Conservation (phyloP, 495 filamentous ascomycete species). For the Filosporella fistucella region DNA sequence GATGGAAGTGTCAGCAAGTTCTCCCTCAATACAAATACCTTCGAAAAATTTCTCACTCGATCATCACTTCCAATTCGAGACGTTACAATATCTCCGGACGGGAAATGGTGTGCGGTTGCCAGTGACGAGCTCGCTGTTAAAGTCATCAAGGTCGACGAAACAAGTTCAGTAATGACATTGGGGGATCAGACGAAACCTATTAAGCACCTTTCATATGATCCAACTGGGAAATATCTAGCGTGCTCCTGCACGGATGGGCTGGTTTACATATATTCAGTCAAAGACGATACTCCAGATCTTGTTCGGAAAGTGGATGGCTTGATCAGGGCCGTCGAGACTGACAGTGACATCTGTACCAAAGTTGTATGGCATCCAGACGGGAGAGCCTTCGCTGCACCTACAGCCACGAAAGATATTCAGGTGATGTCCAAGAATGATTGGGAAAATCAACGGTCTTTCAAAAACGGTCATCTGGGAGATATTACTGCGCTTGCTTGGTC, state of each 20-base stretch:
- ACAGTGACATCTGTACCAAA: constrained; percentile 70
- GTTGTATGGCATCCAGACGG: constrained; percentile 94
- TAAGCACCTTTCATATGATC: constrained; percentile 88
- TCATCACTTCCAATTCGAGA: constrained; percentile 81
- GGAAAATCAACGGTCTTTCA: constrained; percentile 74
- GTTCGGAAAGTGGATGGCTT: constrained; percentile 80
- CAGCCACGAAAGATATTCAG: constrained; percentile 78
- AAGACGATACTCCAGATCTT: constrained; percentile 73
- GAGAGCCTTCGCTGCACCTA: constrained; percentile 81
- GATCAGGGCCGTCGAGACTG: constrained; percentile 71
- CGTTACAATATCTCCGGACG: constrained; percentile 76
- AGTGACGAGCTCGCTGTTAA: constrained; percentile 94
- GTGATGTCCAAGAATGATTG: constrained; percentile 82
- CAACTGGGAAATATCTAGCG: constrained; percentile 68
- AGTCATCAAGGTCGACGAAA: constrained; percentile 77
- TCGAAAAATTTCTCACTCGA: constrained; percentile 76
- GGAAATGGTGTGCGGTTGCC: constrained; percentile 87
- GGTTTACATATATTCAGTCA: constrained; percentile 84
- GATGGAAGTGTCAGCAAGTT: constrained; percentile 92
- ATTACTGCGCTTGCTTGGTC: constrained; percentile 90
- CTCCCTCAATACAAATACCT: constrained; percentile 66
- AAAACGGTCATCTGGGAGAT: constrained; percentile 75
- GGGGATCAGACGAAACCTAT: constrained; percentile 77
- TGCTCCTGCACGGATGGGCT: constrained; percentile 84
- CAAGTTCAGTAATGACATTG: constrained; percentile 65